These are phyloP conservation scores for Areca catechu DNA, from an alignment of 176 grass and related monocot genomes.

Conservation along the genomic window DNA sequence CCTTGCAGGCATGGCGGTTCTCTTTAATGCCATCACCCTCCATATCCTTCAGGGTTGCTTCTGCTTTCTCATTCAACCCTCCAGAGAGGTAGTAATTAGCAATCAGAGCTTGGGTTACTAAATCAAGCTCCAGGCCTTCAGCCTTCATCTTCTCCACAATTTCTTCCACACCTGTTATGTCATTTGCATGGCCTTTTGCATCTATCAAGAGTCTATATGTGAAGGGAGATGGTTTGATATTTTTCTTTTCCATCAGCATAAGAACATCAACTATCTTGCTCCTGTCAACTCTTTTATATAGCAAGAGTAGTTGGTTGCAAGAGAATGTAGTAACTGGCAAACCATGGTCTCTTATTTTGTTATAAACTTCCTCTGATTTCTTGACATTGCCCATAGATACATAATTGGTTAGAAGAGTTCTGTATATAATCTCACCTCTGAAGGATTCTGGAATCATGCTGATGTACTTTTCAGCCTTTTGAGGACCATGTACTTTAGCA, in stretches of 20 bases:
- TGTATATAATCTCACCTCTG: slow-evolving; percentile 17
- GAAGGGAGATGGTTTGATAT: slow-evolving; percentile 18
- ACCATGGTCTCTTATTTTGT: slow-evolving; percentile 26
- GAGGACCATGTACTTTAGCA: slow-evolving; percentile 12
- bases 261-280: slow-evolving; percentile 24
- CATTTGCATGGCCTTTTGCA: slow-evolving; percentile 10
- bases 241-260: slow-evolving; percentile 27
- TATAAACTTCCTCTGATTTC: slow-evolving; percentile 16
- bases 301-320: slow-evolving; percentile 19
- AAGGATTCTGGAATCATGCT: slow-evolving; percentile 14
- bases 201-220: slow-evolving; percentile 19
- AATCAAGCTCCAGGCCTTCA: slow-evolving; percentile 9
- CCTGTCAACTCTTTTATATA: slow-evolving; percentile 15
- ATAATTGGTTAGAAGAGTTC: slow-evolving; percentile 21
- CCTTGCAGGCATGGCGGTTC: slow-evolving; percentile 8
- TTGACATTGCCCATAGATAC: not conserved
- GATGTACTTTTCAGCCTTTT: slow-evolving; percentile 14
- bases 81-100: slow-evolving; percentile 9
- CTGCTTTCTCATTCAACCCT: slow-evolving; percentile 16
- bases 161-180: slow-evolving; percentile 25
- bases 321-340: slow-evolving; percentile 12
- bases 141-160: slow-evolving; percentile 22
- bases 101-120: not conserved
- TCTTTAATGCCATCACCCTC: slow-evolving; percentile 10
- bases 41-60: slow-evolving; percentile 18